A percentile compares a stretch with the other conserved stretches of the same genome.
These are phyloP conservation scores for Penicillium oxalicum DNA, from an alignment of 2,329 filamentous ascomycete species.

Conservation along the genomic window DNA sequence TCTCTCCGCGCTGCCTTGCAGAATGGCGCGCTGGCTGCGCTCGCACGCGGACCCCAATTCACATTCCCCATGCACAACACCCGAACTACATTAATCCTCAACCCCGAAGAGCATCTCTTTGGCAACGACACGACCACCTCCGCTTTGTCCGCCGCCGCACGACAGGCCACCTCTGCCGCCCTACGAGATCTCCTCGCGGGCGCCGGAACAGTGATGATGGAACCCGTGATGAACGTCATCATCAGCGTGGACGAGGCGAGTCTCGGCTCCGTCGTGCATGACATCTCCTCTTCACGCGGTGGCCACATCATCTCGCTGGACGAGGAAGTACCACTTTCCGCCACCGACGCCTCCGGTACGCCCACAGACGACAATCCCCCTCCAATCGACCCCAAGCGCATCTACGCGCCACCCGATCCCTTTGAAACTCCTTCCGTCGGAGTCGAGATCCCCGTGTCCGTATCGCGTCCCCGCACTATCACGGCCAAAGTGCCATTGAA, in stretches of 20 bases:
- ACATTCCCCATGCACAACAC: conserved; percentile 74
- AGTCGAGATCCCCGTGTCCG: conserved; percentile 23
- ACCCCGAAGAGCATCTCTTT: conserved; percentile 60
- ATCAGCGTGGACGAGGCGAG: conserved; percentile 79
- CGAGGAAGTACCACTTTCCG: conserved; percentile 37
- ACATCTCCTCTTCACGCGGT: conserved; percentile 67
- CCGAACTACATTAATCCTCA: conserved; percentile 62
- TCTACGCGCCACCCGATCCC: conserved; percentile 85
- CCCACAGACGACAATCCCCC: conserved; percentile 27
- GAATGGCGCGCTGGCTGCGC: conserved; percentile 74
- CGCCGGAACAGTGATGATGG: conserved; percentile 61
- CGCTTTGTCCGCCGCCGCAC: conserved; percentile 62
- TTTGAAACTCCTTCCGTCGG: conserved; percentile 45
- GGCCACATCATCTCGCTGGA: conserved; percentile 68
- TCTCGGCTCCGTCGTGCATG: conserved; percentile 76
- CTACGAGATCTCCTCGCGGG: conserved; percentile 50
- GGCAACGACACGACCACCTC: conserved; percentile 61
- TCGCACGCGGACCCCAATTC: conserved; percentile 77
- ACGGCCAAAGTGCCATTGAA: conserved; percentile 84
- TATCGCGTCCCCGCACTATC: conserved; percentile 56
- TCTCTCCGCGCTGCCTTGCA: conserved; percentile 53
- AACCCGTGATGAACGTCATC: conserved; percentile 86
- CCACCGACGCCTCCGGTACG: conserved; percentile 20
- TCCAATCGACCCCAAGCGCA: conserved; percentile 61
- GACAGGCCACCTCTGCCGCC: conserved; percentile 61